Base-by-base conservation (phyloP, 2,329 filamentous ascomycete species). In the Lasiodiplodia sp. region DNA sequence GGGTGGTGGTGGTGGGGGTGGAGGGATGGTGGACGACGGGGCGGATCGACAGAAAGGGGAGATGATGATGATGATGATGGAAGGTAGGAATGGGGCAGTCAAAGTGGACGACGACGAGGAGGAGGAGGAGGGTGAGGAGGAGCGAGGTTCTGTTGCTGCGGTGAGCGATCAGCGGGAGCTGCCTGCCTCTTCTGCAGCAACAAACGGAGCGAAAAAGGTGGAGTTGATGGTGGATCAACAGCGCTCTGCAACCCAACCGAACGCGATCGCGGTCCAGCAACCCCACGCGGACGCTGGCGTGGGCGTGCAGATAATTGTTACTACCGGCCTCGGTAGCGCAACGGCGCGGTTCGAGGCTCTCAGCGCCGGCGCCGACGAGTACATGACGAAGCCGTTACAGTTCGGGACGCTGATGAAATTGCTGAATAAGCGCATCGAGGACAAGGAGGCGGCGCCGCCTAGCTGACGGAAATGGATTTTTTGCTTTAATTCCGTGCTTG, bases 331-430 rank as follows among this genome's bases (percentile, higher is more conserved):
- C 21, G 85, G 84, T 1, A 85, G 83, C 66, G 79, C 80, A 0
- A 82, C 82, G 58, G 84, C 84, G 1, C 79, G 83, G 56, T 78
- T 82, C 40, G 84, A 87, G 69, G 85, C 86, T 0, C 82, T 85
- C 62, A 82, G 80, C 1, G 84, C 81, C 55, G 86, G 86, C 0
- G 79, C 87, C 4, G 85, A 88, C 69, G 68, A 87, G 6, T 87
- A 87, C 66, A 72, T 88, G 34, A 86, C 86, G n/a, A 86, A 86
- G 73, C 85, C 85, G 0, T 82, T 86, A 10, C 72, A 75, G 10
- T 74, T 78, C 68, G 71, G 70, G 23, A 67, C 71, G 21, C 64
- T 79, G 67, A 66, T 56, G 23, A 31, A 38, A n/a, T 47, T 31
- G 34, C 3, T 66, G 28, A 44, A 37, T 10, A 40, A 28, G 4